Evolutionary conservation across 1,284 basidiomycete species (phyloP).

Genomic region (Amylostereum areolatum): DNA sequence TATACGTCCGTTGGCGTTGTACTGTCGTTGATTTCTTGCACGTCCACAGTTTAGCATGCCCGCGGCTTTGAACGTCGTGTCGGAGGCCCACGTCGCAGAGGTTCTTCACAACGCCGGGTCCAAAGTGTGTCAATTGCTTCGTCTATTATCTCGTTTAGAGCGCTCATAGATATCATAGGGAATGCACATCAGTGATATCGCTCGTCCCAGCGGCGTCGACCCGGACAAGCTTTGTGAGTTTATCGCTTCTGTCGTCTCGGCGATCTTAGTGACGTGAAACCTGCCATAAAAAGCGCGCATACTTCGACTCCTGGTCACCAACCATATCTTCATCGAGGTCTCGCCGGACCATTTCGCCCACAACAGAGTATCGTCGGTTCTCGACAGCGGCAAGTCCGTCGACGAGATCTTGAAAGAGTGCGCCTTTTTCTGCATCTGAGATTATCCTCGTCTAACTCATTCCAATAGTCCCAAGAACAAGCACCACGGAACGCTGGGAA

Average conservation of each 20-base stretch:
- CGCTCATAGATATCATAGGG: too few species aligned
- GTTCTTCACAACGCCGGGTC: neutral
- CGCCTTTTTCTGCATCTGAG: conserved; percentile 14
- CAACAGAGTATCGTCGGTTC: neutral
- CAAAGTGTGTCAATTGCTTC: neutral
- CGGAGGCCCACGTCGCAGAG: neutral
- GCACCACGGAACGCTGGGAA: neutral
- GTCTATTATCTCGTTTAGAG: too few species aligned
- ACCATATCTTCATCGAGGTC: neutral
- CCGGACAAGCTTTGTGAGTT: neutral
- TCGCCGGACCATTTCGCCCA: neutral
- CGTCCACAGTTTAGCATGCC: neutral
- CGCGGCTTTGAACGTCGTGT: neutral
- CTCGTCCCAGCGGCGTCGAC: neutral
- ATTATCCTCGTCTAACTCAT: neutral
- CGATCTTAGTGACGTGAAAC: neutral
- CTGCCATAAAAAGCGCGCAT: neutral
- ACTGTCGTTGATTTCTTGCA: too few species aligned
- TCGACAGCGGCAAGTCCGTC: neutral
- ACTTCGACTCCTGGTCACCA: neutral
- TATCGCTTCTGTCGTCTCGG: neutral
- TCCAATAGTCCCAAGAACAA: conserved; percentile 9
- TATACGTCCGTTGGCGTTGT: too few species aligned
- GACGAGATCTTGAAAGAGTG: neutral
- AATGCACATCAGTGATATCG: neutral